A percentile compares a stretch with the other conserved stretches of the same genome.
Evolutionary conservation across 2,329 filamentous ascomycete species (phyloP).

Genomic region (Neofusicoccum laricinum): DNA sequence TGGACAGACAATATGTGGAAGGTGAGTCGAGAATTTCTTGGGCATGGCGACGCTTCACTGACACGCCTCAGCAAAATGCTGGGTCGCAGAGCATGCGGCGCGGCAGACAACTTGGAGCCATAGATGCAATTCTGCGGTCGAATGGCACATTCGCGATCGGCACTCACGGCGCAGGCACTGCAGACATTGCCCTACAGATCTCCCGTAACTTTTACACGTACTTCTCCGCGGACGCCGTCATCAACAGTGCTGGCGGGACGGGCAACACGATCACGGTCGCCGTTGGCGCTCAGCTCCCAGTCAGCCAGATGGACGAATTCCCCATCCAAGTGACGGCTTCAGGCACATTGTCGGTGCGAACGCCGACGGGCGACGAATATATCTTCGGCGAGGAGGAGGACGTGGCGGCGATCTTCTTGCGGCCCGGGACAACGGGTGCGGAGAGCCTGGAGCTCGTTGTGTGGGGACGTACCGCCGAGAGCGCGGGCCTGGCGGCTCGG

Average conservation of each 20-base stretch:
- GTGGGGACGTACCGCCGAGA: constrained; percentile 51
- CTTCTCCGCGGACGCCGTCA: constrained; percentile 51
- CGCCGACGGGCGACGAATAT: constrained; percentile 20
- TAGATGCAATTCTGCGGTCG: constrained; percentile 54
- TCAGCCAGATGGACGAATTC: constrained; percentile 23
- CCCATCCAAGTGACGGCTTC: constrained; percentile 28
- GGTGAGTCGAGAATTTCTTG: neutral
- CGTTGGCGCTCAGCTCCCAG: constrained; percentile 27
- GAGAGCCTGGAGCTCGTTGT: constrained; percentile 54
- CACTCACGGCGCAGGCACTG: constrained; percentile 28
- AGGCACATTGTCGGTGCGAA: neutral
- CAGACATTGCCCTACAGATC: constrained; percentile 49
- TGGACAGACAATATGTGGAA: neutral
- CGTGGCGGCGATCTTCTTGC: constrained; percentile 52
- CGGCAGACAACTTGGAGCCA: constrained; percentile 50
- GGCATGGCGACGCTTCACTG: constrained; percentile 17
- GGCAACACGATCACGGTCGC: constrained; percentile 49
- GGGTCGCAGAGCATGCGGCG: constrained; percentile 27
- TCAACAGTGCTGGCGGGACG: constrained; percentile 25
- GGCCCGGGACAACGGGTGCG: constrained; percentile 33
- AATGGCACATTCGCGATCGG: constrained; percentile 45
- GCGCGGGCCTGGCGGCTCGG: constrained; percentile 49
- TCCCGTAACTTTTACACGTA: constrained; percentile 59
- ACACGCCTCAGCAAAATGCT: neutral
- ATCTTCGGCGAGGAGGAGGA: constrained; percentile 33